Percentiles rank a stretch among this genome's conserved stretches.
These are phyloP conservation scores for Metarhizium guizhouense DNA, from an alignment of 2,329 filamentous ascomycete species.

Conservation along the genomic window DNA sequence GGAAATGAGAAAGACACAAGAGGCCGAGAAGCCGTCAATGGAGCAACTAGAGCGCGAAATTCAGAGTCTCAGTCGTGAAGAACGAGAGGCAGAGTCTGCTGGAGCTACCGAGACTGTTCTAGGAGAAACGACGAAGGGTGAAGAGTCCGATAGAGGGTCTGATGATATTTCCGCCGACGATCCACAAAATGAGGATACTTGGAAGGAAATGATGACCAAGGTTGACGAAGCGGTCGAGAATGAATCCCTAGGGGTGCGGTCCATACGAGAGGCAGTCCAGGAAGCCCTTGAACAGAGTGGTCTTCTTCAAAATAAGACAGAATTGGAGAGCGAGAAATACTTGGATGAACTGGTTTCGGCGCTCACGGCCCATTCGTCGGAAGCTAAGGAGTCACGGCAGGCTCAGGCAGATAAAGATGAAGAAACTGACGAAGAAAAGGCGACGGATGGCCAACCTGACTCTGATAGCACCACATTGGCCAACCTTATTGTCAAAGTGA, in stretches of 20 bases:
- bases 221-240: constrained; percentile 50
- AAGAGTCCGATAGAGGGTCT: constrained; percentile 14
- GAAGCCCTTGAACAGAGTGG: constrained; percentile 47
- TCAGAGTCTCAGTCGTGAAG: constrained; percentile 36
- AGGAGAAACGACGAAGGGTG: constrained; percentile 10
- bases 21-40: constrained; percentile 51
- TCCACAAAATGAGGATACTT: constrained; percentile 29
- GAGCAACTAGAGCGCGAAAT: constrained; percentile 60
- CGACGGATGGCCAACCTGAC: neutral
- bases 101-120: constrained; percentile 11
- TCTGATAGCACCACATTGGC: constrained; percentile 24
- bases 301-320: constrained; percentile 35
- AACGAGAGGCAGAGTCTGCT: constrained; percentile 15
- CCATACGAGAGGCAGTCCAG: constrained; percentile 44
- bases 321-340: constrained; percentile 37
- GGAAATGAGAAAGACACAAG: constrained; percentile 67
- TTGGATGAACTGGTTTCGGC: constrained; percentile 42
- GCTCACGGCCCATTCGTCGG: constrained; percentile 27
- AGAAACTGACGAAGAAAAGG: neutral
- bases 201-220: constrained; percentile 45
- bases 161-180: constrained; percentile 12
- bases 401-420: constrained; percentile 10
- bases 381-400: constrained; percentile 14
- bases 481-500: constrained; percentile 44
- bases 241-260: constrained; percentile 42